phyloP scores from a whole-genome alignment of 257 asterid genomes.

The Capsicum chinense region DNA sequence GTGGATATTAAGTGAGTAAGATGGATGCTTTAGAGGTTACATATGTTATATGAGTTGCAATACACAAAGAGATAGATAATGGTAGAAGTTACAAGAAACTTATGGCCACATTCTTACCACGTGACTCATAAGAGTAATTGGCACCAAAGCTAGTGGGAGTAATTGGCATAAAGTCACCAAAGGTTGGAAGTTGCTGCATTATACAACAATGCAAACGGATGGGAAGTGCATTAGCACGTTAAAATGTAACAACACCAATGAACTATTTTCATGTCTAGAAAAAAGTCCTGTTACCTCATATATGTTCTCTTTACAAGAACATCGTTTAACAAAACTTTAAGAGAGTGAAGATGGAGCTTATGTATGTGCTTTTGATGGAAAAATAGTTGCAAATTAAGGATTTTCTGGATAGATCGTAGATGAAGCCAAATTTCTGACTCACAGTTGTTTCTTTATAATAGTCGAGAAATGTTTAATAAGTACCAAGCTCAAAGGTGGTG shows the following conservation, averaged over 20 bases:
- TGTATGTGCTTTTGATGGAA: not conserved
- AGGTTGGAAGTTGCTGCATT: too few relatives aligned
- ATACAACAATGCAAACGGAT: too few relatives aligned
- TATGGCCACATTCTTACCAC: too few relatives aligned
- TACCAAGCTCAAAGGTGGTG: conserved; percentile 99
- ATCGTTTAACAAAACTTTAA: not conserved
- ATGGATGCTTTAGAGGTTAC: too few relatives aligned
- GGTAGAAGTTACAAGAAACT: too few relatives aligned
- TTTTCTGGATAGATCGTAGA: not conserved
- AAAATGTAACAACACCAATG: not conserved
- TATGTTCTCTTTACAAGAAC: not conserved
- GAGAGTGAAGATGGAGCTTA: not conserved
- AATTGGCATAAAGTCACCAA: too few relatives aligned
- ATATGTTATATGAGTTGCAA: too few relatives aligned
- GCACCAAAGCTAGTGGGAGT: too few relatives aligned
- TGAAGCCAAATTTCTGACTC: not conserved
- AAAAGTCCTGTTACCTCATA: not conserved
- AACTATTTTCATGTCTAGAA: not conserved
- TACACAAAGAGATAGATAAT: too few relatives aligned
- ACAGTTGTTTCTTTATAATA: conserved; percentile 27
- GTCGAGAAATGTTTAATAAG: conserved; percentile 93
- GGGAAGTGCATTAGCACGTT: too few relatives aligned
- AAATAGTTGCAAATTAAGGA: not conserved
- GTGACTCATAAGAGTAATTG: too few relatives aligned
- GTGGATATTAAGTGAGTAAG: too few relatives aligned